Conservation (phyloP, 768 basidiomycete species). For the Phanerochaete carnosa region DNA sequence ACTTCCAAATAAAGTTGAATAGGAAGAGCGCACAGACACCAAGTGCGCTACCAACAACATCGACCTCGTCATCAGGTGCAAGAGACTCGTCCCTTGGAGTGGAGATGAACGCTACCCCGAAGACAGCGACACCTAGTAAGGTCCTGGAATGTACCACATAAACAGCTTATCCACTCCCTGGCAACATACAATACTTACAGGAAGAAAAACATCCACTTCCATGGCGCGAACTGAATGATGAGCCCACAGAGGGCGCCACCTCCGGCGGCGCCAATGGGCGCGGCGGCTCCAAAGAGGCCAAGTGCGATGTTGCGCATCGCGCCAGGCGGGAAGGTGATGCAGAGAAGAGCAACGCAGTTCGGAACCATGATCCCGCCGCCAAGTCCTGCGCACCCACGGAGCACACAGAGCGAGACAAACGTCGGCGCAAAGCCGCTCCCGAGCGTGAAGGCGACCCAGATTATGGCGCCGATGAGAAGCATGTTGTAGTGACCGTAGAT, state of each 20-base stretch:
- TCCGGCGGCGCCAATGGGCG: not conserved
- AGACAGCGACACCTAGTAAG: not conserved
- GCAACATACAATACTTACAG: not conserved
- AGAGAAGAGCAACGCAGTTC: conserved; percentile 5
- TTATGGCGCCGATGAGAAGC: conserved; percentile 2
- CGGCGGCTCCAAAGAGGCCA: conserved; percentile 1
- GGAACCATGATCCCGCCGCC: conserved; percentile 3
- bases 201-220: conserved; percentile 9
- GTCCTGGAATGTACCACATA: not conserved
- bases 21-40: conserved; percentile 4
- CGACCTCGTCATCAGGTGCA: not conserved
- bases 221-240: not conserved
- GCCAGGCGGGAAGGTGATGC: conserved; percentile 7
- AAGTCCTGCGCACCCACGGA: conserved; percentile 3
- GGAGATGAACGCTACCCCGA: not conserved
- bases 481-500: conserved; percentile 9
- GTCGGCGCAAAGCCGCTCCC: conserved; percentile 7
- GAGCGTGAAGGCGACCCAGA: conserved; percentile 8
- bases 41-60: not conserved
- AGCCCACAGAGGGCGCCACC: not conserved
- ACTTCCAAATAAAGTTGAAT: conserved; percentile 13
- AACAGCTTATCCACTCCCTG: not conserved
- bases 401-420: not conserved
- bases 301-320: conserved; percentile 1
- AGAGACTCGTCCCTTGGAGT: not conserved